Conservation (phyloP, 352 stramenopile genomes). For the Pythium guiyangense region DNA sequence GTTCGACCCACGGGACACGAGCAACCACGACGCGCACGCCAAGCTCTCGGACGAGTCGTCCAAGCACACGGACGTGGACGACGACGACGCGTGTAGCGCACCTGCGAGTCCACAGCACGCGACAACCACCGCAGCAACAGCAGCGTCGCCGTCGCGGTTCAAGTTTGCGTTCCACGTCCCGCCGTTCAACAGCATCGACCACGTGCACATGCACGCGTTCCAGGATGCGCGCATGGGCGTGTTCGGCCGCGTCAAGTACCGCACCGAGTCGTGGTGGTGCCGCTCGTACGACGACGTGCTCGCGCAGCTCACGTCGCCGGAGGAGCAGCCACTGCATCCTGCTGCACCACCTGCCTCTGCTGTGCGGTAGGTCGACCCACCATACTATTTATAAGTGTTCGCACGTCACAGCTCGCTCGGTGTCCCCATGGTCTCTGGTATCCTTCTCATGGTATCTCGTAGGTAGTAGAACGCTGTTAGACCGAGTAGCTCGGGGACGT, state of each 20-base stretch:
- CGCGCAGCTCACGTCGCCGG: slow-evolving; percentile 10
- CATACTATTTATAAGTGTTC: neutral
- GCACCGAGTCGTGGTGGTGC: slow-evolving; percentile 81
- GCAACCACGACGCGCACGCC: no score
- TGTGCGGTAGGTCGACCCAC: neutral
- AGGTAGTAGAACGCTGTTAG: no score
- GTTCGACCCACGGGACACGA: no score
- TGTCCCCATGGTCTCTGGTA: no score
- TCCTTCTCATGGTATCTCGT: no score
- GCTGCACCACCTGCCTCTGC: neutral
- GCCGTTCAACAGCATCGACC: slow-evolving; percentile 88
- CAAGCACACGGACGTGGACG: slow-evolving; percentile 8
- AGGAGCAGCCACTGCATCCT: slow-evolving; percentile 1
- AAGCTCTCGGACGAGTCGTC: slow-evolving; percentile 12
- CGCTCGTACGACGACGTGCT: slow-evolving; percentile 73
- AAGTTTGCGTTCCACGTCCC: slow-evolving; percentile 38
- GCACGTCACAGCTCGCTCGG: neutral
- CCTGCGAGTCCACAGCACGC: neutral
- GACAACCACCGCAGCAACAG: neutral
- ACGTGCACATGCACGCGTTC: slow-evolving; percentile 87
- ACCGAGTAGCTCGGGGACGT: slow-evolving; percentile 13
- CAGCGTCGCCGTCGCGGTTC: neutral
- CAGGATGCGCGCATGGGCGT: slow-evolving; percentile 40
- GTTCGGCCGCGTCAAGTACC: slow-evolving; percentile 74
- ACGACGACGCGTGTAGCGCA: slow-evolving; percentile 10